phyloP scores from a whole-genome alignment of 768 basidiomycete species.

The Collybia sordida region DNA sequence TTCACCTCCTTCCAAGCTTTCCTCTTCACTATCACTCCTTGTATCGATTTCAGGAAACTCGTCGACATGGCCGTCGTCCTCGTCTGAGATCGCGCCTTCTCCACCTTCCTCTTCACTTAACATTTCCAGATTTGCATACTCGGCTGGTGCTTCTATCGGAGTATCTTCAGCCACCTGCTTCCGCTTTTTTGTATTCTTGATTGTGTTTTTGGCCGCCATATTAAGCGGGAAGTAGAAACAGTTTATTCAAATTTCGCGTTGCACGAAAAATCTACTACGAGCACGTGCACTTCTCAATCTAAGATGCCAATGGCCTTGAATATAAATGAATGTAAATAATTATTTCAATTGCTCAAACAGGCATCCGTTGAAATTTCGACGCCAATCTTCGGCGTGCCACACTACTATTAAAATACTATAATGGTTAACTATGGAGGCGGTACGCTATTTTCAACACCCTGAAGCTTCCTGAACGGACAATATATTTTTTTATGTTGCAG shows the following conservation, averaged over 20 bases:
- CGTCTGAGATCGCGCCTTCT: constrained; percentile 47
- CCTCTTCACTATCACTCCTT: constrained; percentile 52
- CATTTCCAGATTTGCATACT: constrained; percentile 62
- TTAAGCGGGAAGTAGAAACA: constrained; percentile 23
- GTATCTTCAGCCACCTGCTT: constrained; percentile 50
- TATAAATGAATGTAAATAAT: constrained; percentile 28
- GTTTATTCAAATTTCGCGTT: no score
- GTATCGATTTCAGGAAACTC: constrained; percentile 72
- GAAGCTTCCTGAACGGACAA: constrained; percentile 1
- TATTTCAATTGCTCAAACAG: constrained; percentile 3
- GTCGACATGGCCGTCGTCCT: constrained; percentile 63
- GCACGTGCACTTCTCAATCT: constrained; percentile 10
- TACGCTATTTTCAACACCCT: constrained; percentile 21
- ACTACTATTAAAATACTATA: not conserved
- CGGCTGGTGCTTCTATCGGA: constrained; percentile 29
- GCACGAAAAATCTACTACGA: constrained; percentile 10
- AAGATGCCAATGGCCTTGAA: constrained; percentile 20
- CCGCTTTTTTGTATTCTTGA: constrained; percentile 52
- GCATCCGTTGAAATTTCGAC: no score
- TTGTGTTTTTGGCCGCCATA: constrained; percentile 26
- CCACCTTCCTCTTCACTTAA: constrained; percentile 68
- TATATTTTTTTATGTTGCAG: constrained; percentile 36
- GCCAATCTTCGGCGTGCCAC: not conserved
- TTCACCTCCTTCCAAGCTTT: constrained; percentile 30
- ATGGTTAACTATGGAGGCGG: constrained; percentile 92